phyloP scores from a whole-genome alignment of 208 protist genomes.

The Leishmania mexicana region DNA sequence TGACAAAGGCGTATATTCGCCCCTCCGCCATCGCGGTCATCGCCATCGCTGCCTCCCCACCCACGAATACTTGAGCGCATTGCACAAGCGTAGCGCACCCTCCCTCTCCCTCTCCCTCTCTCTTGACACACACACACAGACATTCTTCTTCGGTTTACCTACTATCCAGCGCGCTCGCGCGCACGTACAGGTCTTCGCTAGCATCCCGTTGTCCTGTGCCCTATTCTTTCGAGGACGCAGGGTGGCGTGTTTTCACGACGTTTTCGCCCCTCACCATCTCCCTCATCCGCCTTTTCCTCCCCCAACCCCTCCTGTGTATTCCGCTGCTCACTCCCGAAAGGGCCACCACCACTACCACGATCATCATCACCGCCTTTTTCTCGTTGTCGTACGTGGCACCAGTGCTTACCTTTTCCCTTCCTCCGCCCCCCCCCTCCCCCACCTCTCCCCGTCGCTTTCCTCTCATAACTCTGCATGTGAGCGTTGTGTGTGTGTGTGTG shows the following conservation, averaged over 20 bases:
- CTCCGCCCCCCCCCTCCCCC: not conserved
- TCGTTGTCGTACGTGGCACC: not conserved
- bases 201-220: too few species aligned
- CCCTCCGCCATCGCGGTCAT: not conserved
- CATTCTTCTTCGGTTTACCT: too few species aligned
- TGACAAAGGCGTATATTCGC: not conserved
- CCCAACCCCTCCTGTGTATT: not conserved
- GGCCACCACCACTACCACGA: not conserved
- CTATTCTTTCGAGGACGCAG: not conserved
- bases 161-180: too few species aligned
- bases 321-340: not conserved
- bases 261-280: not conserved
- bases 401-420: not conserved
- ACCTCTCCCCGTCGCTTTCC: not conserved
- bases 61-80: not conserved
- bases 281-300: not conserved
- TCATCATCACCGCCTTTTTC: not conserved
- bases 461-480: not conserved
- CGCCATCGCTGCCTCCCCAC: not conserved
- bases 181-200: too few species aligned
- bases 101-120: not conserved
- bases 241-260: not conserved
- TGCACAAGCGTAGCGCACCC: not conserved
- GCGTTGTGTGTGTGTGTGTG: not conserved
- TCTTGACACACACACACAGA: not conserved